Evolutionary conservation across 2,329 filamentous ascomycete genomes (phyloP).

Genomic region (Colletotrichum karsti): DNA sequence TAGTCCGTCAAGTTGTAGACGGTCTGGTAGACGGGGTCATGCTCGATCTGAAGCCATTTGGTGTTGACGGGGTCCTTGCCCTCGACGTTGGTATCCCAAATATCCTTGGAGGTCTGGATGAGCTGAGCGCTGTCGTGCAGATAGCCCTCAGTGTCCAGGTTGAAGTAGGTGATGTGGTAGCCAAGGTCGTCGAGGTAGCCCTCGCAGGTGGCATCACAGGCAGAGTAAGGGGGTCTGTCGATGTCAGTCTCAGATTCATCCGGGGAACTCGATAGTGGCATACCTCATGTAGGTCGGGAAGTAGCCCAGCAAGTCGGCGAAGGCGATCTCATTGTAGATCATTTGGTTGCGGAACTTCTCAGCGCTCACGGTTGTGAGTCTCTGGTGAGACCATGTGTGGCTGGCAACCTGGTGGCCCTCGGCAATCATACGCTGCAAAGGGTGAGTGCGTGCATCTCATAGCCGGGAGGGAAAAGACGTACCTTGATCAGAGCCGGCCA

Average conservation of each 20-base stretch:
- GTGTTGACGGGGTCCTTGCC: slow-evolving; percentile 36
- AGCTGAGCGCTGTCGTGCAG: slow-evolving; percentile 37
- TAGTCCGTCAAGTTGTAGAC: slow-evolving; percentile 48
- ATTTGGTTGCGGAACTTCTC: slow-evolving; percentile 53
- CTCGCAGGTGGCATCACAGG: slow-evolving; percentile 42
- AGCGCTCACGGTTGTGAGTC: slow-evolving; percentile 24
- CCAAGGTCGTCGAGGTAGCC: slow-evolving; percentile 37
- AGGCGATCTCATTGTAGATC: slow-evolving; percentile 62
- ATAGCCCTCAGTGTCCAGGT: slow-evolving; percentile 46
- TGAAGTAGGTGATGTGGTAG: slow-evolving; percentile 46
- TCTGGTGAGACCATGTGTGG: slow-evolving; percentile 62
- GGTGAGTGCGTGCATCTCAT: background rate
- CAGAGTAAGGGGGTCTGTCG: slow-evolving; percentile 49
- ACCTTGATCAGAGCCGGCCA: slow-evolving; percentile 49
- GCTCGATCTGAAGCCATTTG: slow-evolving; percentile 39
- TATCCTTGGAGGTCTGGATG: slow-evolving; percentile 46
- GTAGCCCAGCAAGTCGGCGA: slow-evolving; percentile 62
- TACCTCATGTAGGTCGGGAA: slow-evolving; percentile 61
- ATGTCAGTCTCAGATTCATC: background rate
- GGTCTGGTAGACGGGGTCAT: slow-evolving; percentile 51
- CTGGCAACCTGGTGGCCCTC: slow-evolving; percentile 69
- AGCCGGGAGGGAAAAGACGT: slow-evolving; percentile 17
- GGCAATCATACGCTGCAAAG: slow-evolving; percentile 50
- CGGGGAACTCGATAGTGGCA: background rate
- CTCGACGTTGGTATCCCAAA: slow-evolving; percentile 44